These are phyloP conservation scores for Taiozyma sp. DNA, from an alignment of 1,139 yeast genomes.

Conservation along the genomic window DNA sequence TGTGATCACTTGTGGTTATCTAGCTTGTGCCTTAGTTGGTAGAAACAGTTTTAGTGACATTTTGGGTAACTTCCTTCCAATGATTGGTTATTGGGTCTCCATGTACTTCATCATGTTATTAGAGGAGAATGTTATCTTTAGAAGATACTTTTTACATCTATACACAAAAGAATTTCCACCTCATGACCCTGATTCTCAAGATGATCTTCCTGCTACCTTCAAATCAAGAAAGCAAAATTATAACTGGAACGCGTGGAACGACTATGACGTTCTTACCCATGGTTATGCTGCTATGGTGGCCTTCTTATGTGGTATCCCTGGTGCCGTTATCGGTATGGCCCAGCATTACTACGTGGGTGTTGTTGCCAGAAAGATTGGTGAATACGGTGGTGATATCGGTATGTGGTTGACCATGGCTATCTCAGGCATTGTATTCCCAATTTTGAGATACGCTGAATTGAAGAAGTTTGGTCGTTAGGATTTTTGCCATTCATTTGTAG, in stretches of 20 bases:
- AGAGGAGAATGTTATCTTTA: conserved; percentile 73
- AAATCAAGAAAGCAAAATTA: conserved; percentile 35
- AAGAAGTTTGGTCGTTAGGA: conserved; percentile 39
- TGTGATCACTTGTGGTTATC: conserved; percentile 56
- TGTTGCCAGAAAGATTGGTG: conserved; percentile 53
- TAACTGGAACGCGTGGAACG: conserved; percentile 67
- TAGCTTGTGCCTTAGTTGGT: conserved; percentile 74
- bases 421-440: conserved; percentile 60
- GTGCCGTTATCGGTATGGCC: conserved; percentile 80
- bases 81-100: conserved; percentile 93
- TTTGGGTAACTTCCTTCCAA: conserved; percentile 84
- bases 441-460: conserved; percentile 59
- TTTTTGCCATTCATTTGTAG: neutral
- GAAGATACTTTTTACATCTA: conserved; percentile 46
- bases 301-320: conserved; percentile 61
- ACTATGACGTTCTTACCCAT: conserved; percentile 46
- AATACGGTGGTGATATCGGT: conserved; percentile 72
- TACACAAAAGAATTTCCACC: conserved; percentile 51
- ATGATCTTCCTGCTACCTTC: conserved; percentile 12
- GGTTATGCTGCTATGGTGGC: conserved; percentile 64
- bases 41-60: conserved; percentile 70
- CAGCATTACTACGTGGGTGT: conserved; percentile 79
- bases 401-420: conserved; percentile 79
- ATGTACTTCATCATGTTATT: conserved; percentile 70
- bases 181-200: conserved; percentile 2